A percentile compares a stretch with the other conserved stretches of the same genome.
phyloP scores from a whole-genome alignment of 345 rosid genomes.

The Fremontodendron californicum region DNA sequence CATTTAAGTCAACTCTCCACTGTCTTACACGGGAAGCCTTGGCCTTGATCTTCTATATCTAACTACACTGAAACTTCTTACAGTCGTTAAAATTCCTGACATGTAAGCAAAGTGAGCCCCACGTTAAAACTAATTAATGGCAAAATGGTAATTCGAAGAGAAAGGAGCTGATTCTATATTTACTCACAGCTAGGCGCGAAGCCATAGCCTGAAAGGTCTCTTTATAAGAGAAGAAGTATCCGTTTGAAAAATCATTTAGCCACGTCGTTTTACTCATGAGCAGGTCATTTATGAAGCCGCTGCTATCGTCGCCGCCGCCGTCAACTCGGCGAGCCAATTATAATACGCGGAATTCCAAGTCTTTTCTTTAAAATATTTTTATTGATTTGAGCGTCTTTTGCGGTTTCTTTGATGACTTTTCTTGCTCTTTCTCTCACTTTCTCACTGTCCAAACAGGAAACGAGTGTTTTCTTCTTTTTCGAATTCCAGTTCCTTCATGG shows the following conservation, averaged over 20 bases:
- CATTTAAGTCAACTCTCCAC: not conserved
- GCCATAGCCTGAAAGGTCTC: not conserved
- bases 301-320: slow-evolving; percentile 15
- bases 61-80: not conserved
- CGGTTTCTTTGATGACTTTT: not conserved
- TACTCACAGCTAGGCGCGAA: slow-evolving; percentile 21
- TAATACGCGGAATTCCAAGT: slow-evolving; percentile 24
- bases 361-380: not conserved
- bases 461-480: slow-evolving; percentile 14
- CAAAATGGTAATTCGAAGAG: not conserved
- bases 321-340: not conserved
- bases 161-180: not conserved
- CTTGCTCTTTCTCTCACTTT: slow-evolving; percentile 11
- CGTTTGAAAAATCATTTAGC: not conserved
- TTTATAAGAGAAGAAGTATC: not conserved
- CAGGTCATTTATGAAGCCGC: slow-evolving; percentile 30
- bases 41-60: not conserved
- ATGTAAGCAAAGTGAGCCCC: not conserved
- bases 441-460: slow-evolving; percentile 33
- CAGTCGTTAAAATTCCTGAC: not conserved
- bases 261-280: not conserved
- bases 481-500: slow-evolving; percentile 39
- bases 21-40: not conserved
- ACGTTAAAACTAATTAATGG: not conserved
- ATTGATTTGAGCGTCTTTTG: not conserved